Conservation (phyloP, 768 basidiomycete genomes). For the Melanogaster broomeanus region DNA sequence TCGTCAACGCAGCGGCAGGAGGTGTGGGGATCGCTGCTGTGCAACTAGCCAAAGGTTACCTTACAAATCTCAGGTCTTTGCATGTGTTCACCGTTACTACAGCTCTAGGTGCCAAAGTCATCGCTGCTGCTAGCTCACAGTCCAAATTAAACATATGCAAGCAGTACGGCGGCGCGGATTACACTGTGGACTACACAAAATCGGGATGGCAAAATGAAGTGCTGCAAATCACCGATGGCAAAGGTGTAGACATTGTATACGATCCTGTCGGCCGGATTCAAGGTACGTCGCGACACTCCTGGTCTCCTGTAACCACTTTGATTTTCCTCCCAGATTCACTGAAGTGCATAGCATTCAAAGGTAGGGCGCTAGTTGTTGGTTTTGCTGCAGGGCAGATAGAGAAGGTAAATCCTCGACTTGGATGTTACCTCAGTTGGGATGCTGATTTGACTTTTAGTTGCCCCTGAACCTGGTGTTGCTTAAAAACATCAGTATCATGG, state of each 20-base stretch:
- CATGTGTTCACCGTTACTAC: conserved; percentile 1
- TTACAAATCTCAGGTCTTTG: not conserved
- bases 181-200: conserved; percentile 75
- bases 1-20: conserved; percentile 94
- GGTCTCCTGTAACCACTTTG: not conserved
- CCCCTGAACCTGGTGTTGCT: conserved; percentile 82
- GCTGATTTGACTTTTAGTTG: conserved; percentile 47
- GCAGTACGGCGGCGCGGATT: conserved; percentile 79
- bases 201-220: conserved; percentile 91
- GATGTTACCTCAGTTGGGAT: not conserved
- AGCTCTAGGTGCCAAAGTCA: conserved; percentile 92
- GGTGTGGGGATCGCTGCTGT: conserved; percentile 93
- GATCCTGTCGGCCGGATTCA: conserved; percentile 84
- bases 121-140: conserved; percentile 85
- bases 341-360: conserved; percentile 95
- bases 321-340: conserved; percentile 57
- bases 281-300: conserved; percentile 38
- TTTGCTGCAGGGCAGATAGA: conserved; percentile 38
- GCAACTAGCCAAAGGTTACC: conserved; percentile 86
- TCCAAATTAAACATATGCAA: conserved; percentile 81
- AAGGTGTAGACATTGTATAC: conserved; percentile 85
- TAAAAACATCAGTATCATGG: conserved; percentile 84
- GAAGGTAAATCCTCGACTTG: conserved; percentile 8
- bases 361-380: conserved; percentile 89
- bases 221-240: conserved; percentile 75